Conservation (phyloP, 1,284 basidiomycete species). For the Heterobasidion irregulare region DNA sequence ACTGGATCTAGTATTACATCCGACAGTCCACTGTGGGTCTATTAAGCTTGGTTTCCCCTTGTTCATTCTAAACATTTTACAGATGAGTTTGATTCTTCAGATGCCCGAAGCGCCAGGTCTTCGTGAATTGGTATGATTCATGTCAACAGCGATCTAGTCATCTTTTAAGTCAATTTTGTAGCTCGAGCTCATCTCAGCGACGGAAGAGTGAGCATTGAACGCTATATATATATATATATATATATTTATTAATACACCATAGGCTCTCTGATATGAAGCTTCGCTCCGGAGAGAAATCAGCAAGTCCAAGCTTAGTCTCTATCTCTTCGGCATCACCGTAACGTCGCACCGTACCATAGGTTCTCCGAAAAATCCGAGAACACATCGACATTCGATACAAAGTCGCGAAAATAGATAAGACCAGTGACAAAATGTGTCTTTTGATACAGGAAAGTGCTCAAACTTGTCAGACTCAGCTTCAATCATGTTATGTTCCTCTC, state of each 20-base stretch:
- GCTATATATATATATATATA: background rate
- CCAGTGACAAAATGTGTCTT: constrained; percentile 63
- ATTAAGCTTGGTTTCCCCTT: background rate
- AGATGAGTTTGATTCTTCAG: constrained; percentile 67
- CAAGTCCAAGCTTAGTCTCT: constrained; percentile 16
- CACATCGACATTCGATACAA: constrained; percentile 69
- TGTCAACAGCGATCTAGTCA: background rate
- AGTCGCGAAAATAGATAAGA: constrained; percentile 56
- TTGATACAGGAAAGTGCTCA: constrained; percentile 52
- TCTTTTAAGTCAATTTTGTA: background rate
- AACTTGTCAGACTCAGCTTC: background rate
- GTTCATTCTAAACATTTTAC: constrained; percentile 1
- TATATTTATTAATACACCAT: background rate
- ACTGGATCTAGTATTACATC: constrained; percentile 53
- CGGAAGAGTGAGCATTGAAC: constrained; percentile 52
- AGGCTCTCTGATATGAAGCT: constrained; percentile 63
- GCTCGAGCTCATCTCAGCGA: constrained; percentile 14
- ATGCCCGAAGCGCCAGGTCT: constrained; percentile 43
- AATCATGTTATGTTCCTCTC: background rate
- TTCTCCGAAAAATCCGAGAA: constrained; percentile 56
- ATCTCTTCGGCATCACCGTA: background rate
- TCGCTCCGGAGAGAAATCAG: constrained; percentile 64
- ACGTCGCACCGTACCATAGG: constrained; percentile 24
- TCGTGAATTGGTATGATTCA: constrained; percentile 53
- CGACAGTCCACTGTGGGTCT: constrained; percentile 52